Conservation (phyloP, 2,329 filamentous ascomycete species). For the Sphaerulina vaccinii region DNA sequence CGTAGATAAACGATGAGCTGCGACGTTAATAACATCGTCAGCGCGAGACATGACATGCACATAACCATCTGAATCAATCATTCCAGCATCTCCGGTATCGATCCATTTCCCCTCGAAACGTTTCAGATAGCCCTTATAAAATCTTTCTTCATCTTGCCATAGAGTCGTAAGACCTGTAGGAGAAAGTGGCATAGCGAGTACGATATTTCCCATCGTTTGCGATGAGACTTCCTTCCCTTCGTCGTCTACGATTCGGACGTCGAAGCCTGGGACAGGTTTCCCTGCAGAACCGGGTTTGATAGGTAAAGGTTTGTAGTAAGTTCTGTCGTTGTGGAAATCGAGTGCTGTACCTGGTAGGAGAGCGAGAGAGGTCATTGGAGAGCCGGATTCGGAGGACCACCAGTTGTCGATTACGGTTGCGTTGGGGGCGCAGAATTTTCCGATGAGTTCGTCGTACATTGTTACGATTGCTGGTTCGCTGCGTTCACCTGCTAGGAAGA, state of each 20-base stretch:
- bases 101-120: slow-evolving; percentile 80
- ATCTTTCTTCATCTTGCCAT: slow-evolving; percentile 81
- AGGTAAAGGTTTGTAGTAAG: slow-evolving; percentile 50
- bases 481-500: slow-evolving; percentile 86
- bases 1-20: slow-evolving; percentile 84
- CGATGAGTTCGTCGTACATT: slow-evolving; percentile 74
- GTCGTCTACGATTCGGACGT: slow-evolving; percentile 82
- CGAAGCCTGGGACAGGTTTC: slow-evolving; percentile 88
- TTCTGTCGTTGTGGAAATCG: slow-evolving; percentile 49
- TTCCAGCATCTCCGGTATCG: slow-evolving; percentile 87
- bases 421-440: slow-evolving; percentile 61
- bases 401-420: slow-evolving; percentile 69
- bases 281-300: slow-evolving; percentile 85
- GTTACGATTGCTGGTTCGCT: slow-evolving; percentile 83
- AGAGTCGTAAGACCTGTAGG: slow-evolving; percentile 83
- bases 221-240: slow-evolving; percentile 64
- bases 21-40: slow-evolving; percentile 95
- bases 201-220: slow-evolving; percentile 87
- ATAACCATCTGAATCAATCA: slow-evolving; percentile 73
- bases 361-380: slow-evolving; percentile 65
- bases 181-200: slow-evolving; percentile 76
- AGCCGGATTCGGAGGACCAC: slow-evolving; percentile 72
- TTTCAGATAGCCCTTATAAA: slow-evolving; percentile 81
- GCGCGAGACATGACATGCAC: slow-evolving; percentile 59
- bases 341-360: slow-evolving; percentile 62